Base-by-base conservation (phyloP, 441 rosid genomes). In the Sinapis alba region DNA sequence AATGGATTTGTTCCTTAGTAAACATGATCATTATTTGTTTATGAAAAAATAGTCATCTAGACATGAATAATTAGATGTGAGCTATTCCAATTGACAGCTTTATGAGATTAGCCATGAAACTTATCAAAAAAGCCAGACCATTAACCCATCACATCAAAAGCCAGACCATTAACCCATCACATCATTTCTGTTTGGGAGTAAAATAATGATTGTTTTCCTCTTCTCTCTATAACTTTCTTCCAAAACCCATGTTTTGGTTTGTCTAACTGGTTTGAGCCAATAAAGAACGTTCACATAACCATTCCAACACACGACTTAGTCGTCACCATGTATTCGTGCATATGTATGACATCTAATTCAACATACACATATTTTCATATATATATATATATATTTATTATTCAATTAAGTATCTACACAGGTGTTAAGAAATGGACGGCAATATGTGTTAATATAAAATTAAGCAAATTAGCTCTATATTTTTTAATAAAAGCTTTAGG, bases 231-330 rank as follows among this genome's bases (percentile, higher is more conserved):
- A 21, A 11, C 0, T 54, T 54, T 11, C 60, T 54, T 54, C 28
- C 16, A 1, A 24, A 47, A 66, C 41, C 2, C 38, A 66, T 50
- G 24, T 18, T 47, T 66, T 41, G 62, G 18, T 38, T 47, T 65
- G 10, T 26, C 58, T 65, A 8, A 47, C 70, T 51, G 16, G 70
- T 47, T 65, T 47, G 27, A 6, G 16, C 41, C 16, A 65, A 65
- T 23, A 10, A 10, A 65, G 6, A 45, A 15, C 58, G 45, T 15
- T 47, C 18, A 47, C 24, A 65, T 10, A 26, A 65, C 10, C 38
- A 47, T 65, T 65, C 43, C 26, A 60, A 60, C 41, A 28, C 23
- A 28, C 23, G 63, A 34, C 2, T 58, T 15, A 15, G 21, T 59
- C 8, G 4, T 26, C 62, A 57, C 16, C 34, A 57, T 24, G 19